These are phyloP conservation scores for Circinella minor DNA, from an alignment of 371 early-diverging fungal genomes.

Conservation along the genomic window DNA sequence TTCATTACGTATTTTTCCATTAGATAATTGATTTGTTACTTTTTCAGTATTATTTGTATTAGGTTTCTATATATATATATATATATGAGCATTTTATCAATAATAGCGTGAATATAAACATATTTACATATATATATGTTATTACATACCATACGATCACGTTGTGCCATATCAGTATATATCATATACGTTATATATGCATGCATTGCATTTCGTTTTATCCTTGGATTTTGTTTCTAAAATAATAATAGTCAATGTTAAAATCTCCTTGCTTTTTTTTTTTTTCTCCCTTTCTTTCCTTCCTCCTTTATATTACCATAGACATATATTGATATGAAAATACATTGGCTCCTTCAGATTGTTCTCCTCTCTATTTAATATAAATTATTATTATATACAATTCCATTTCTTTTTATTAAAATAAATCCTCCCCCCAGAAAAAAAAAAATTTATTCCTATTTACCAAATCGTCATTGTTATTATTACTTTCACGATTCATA, in stretches of 20 bases:
- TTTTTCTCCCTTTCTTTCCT: neutral
- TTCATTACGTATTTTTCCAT: neutral
- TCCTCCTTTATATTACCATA: slow-evolving; percentile 21
- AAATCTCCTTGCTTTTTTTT: neutral
- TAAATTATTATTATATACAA: too few relatives aligned
- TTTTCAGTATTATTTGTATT: neutral
- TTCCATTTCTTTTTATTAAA: too few relatives aligned
- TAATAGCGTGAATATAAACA: neutral
- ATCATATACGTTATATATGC: slow-evolving; percentile 65
- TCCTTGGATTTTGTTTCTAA: slow-evolving; percentile 58
- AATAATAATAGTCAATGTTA: slow-evolving; percentile 5
- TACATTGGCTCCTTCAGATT: slow-evolving; percentile 1
- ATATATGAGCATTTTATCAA: too few relatives aligned
- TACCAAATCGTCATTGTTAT: slow-evolving; percentile 1
- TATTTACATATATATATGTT: neutral
- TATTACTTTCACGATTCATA: neutral
- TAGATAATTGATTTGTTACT: neutral
- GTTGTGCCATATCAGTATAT: slow-evolving; percentile 49
- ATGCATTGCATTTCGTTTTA: slow-evolving; percentile 62
- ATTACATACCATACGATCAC: slow-evolving; percentile 9
- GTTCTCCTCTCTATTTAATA: neutral
- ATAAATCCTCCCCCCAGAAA: too few relatives aligned
- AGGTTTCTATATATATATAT: neutral
- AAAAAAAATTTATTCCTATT: neutral
- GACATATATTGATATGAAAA: slow-evolving; percentile 34